Conservation (phyloP, 805 yeast species). For the Wilhelminamyces savonicus region DNA sequence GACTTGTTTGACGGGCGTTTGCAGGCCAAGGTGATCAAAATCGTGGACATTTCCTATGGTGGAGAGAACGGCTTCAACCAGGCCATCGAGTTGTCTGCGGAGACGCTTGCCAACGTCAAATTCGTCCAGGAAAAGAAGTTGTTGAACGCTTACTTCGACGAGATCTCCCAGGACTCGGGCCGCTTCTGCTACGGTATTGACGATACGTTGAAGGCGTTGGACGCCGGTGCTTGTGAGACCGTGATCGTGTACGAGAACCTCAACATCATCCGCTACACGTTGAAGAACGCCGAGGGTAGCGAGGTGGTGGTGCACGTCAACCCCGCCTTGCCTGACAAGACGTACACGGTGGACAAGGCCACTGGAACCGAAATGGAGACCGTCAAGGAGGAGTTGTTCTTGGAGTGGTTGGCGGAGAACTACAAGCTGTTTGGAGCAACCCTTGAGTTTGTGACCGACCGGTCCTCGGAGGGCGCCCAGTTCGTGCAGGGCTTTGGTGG, state of each 20-base stretch:
- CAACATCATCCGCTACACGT: conserved; percentile 75
- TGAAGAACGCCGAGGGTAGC: conserved; percentile 77
- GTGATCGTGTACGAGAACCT: conserved; percentile 91
- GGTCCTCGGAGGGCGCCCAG: conserved; percentile 98
- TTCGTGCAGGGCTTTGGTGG: conserved; percentile 99
- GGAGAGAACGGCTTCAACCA: conserved; percentile 99
- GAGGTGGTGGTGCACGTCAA: conserved; percentile 67
- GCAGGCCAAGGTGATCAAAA: conserved; percentile 77
- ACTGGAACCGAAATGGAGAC: conserved; percentile 93
- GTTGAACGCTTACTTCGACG: conserved; percentile 88
- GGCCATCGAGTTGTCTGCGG: conserved; percentile 97
- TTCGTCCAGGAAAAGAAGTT: conserved; percentile 98
- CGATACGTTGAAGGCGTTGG: conserved; percentile 93
- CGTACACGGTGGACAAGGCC: conserved; percentile 70
- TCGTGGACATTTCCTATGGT: conserved; percentile 97
- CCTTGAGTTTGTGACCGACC: conserved; percentile 93
- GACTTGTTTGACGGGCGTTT: conserved; percentile 91
- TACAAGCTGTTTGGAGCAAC: conserved; percentile 92
- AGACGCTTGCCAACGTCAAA: conserved; percentile 93
- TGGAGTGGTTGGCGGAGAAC: conserved; percentile 98
- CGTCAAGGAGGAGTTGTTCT: conserved; percentile 73
- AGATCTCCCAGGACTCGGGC: conserved; percentile 95
- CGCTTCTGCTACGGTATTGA: conserved; percentile 96
- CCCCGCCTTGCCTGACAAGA: conserved; percentile 69
- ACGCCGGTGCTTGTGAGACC: conserved; percentile 91